phyloP scores from a whole-genome alignment of 306 rosid genomes.

The Quercus wislizeni region DNA sequence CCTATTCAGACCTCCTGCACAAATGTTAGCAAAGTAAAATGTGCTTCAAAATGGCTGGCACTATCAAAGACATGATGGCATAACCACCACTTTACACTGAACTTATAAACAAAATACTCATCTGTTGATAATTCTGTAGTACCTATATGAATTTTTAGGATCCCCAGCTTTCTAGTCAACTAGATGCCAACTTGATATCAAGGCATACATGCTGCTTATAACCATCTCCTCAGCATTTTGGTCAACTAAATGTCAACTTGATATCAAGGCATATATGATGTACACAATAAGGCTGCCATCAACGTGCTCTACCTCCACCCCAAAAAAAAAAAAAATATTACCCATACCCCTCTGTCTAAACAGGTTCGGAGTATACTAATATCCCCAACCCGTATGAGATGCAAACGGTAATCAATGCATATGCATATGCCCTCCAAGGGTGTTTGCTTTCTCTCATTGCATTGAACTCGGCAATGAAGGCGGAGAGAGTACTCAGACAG shows the following conservation, averaged over 20 bases:
- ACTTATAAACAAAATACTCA: too few species aligned
- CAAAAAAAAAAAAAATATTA: background rate
- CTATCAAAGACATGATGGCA: too few species aligned
- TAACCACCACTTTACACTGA: too few species aligned
- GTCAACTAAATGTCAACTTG: background rate
- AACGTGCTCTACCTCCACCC: background rate
- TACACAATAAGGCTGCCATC: background rate
- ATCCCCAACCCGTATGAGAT: constrained; percentile 58
- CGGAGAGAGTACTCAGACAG: constrained; percentile 80
- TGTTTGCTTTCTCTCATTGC: constrained; percentile 67
- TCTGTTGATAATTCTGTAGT: too few species aligned
- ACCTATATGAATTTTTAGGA: too few species aligned
- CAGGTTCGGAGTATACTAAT: constrained; percentile 61
- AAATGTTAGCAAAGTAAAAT: too few species aligned
- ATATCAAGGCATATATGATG: background rate
- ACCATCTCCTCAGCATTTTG: too few species aligned
- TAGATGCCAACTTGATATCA: too few species aligned
- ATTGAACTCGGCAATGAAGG: constrained; percentile 81
- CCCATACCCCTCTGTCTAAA: constrained; percentile 54
- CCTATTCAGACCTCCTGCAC: too few species aligned
- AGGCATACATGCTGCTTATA: too few species aligned
- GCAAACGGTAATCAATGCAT: constrained; percentile 54
- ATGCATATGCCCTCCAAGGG: constrained; percentile 74
- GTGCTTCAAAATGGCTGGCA: too few species aligned
- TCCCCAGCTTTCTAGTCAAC: too few species aligned